These are phyloP conservation scores for Erigeron philadelphicus DNA, from an alignment of 140 eudicot genomes.

Conservation along the genomic window DNA sequence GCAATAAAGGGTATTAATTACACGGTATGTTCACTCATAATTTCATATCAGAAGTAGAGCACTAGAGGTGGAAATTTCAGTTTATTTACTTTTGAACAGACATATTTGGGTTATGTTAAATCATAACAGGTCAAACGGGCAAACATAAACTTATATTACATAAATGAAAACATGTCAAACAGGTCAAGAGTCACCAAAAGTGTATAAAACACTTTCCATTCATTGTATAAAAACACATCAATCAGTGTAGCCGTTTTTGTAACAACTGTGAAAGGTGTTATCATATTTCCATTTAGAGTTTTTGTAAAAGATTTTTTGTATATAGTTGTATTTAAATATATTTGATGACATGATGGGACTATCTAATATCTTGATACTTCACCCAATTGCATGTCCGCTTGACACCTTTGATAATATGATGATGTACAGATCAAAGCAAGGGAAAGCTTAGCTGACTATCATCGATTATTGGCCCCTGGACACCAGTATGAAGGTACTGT, in stretches of 20 bases:
- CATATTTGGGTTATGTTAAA: not conserved
- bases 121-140: not conserved
- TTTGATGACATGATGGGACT: constrained; percentile 10
- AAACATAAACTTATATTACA: not conserved
- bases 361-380: constrained; percentile 6
- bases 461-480: constrained; percentile 73
- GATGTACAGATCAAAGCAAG: constrained; percentile 56
- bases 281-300: not conserved
- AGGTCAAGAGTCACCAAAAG: not conserved
- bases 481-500: constrained; percentile 68
- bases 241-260: too few relatives aligned
- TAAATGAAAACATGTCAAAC: not conserved
- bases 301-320: not conserved
- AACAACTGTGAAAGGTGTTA: not conserved
- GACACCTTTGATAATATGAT: constrained; percentile 7
- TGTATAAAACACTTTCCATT: too few relatives aligned
- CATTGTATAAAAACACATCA: not conserved
- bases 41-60: not conserved
- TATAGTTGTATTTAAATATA: not conserved
- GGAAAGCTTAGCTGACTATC: constrained; percentile 68
- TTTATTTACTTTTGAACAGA: not conserved
- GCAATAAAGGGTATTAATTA: constrained; percentile 66
- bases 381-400: not conserved
- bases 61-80: not conserved
- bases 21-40: constrained; percentile 42